A percentile compares a stretch with the other conserved stretches of the same genome.
phyloP scores from a whole-genome alignment of 805 yeast species.

The Cyberlindnera galapagoensis region DNA sequence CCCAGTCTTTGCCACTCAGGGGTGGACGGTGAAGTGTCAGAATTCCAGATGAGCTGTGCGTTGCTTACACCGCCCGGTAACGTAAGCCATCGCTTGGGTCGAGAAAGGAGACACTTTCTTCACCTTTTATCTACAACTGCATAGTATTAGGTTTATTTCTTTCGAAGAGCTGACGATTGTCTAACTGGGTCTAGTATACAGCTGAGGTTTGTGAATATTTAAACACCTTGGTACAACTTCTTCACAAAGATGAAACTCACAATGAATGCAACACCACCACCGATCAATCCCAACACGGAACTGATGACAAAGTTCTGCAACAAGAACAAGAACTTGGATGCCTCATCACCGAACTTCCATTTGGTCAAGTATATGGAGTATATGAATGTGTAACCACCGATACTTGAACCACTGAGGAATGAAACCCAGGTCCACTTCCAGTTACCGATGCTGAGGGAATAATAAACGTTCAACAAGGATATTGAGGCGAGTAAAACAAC shows the following conservation, averaged over 20 bases:
- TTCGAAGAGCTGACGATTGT: too few relatives aligned
- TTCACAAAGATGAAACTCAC: slow-evolving; percentile 16
- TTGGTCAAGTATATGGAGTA: slow-evolving; percentile 23
- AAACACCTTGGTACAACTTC: slow-evolving; percentile 14
- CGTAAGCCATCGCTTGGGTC: too few relatives aligned
- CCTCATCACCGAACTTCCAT: slow-evolving; percentile 23
- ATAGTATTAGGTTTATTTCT: too few relatives aligned
- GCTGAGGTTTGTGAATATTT: too few relatives aligned
- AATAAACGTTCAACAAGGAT: slow-evolving; percentile 18
- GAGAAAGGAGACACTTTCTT: too few relatives aligned
- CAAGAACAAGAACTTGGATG: slow-evolving; percentile 19
- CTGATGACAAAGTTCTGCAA: slow-evolving; percentile 21
- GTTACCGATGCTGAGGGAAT: slow-evolving; percentile 22
- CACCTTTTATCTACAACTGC: too few relatives aligned
- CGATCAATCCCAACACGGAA: slow-evolving; percentile 17
- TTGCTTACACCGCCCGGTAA: too few relatives aligned
- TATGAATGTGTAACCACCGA: slow-evolving; percentile 21
- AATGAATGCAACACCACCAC: slow-evolving; percentile 20
- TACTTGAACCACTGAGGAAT: slow-evolving; percentile 21
- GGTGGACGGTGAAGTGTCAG: too few relatives aligned
- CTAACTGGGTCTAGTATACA: too few relatives aligned
- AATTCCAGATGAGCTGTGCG: too few relatives aligned
- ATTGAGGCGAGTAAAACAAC: slow-evolving; percentile 14
- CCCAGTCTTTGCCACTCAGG: too few relatives aligned
- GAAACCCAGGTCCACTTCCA: slow-evolving; percentile 28